phyloP scores from a whole-genome alignment of 129 eudicot species.

The Saussurea involucrata region DNA sequence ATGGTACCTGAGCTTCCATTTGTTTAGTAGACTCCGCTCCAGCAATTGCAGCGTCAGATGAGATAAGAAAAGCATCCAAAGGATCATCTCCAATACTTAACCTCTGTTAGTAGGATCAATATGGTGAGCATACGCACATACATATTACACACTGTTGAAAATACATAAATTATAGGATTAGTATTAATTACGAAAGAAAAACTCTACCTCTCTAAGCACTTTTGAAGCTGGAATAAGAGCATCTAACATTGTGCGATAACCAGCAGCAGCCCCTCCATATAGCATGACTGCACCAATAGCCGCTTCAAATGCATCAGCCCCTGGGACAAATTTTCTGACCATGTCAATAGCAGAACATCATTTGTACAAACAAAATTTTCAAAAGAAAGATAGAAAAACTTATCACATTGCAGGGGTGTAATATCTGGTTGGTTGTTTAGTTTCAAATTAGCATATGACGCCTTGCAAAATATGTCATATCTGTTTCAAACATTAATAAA shows the following conservation, averaged over 20 bases:
- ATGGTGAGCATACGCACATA: background rate
- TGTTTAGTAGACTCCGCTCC: slow-evolving; percentile 90
- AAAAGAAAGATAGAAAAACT: no score
- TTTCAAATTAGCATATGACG: slow-evolving; percentile 76
- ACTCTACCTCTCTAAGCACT: slow-evolving; percentile 65
- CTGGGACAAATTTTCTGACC: slow-evolving; percentile 33
- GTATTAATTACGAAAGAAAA: background rate
- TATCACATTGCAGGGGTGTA: slow-evolving; percentile 56
- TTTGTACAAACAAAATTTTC: slow-evolving; percentile 9
- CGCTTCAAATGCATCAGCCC: slow-evolving; percentile 94
- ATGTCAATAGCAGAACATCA: slow-evolving; percentile 11
- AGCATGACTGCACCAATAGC: slow-evolving; percentile 81
- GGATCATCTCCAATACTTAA: slow-evolving; percentile 71
- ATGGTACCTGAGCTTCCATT: slow-evolving; percentile 83
- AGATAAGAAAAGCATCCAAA: slow-evolving; percentile 64
- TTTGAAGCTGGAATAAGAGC: slow-evolving; percentile 85
- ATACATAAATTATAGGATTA: background rate
- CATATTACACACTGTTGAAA: background rate
- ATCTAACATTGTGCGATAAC: slow-evolving; percentile 89
- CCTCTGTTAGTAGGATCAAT: slow-evolving; percentile 43
- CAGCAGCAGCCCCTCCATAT: slow-evolving; percentile 93
- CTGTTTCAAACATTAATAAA: slow-evolving; percentile 39
- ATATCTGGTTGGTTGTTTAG: slow-evolving; percentile 37
- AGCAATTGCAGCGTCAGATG: slow-evolving; percentile 81
- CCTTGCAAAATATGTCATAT: slow-evolving; percentile 87